Percentiles rank a stretch among this genome's conserved stretches.
These are phyloP conservation scores for carrot (Daucus carota) DNA, from an alignment of 129 eudicot genomes.

Conservation along the genomic window DNA sequence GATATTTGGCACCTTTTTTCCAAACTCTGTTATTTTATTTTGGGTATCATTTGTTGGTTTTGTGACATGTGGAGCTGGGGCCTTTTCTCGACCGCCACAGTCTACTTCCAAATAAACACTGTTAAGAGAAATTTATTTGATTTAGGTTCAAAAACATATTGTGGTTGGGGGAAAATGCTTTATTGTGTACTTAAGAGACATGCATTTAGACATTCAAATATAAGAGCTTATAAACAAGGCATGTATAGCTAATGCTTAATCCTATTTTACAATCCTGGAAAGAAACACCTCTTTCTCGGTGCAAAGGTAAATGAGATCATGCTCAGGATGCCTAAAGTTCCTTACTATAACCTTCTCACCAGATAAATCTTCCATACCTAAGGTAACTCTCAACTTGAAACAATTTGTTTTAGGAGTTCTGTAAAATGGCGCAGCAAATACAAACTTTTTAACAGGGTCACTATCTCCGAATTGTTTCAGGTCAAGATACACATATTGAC, in stretches of 20 bases:
- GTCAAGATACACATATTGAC: constrained; percentile 53
- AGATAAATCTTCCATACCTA: constrained; percentile 24
- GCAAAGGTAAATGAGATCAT: not conserved
- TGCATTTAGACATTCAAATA: not conserved
- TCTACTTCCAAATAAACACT: too few relatives aligned
- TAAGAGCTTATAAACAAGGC: not conserved
- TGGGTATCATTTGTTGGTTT: too few relatives aligned
- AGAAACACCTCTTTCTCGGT: not conserved
- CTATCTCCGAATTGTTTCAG: constrained; percentile 29
- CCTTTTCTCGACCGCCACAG: too few relatives aligned
- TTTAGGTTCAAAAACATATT: not conserved
- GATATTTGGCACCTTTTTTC: too few relatives aligned
- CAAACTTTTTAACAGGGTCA: constrained; percentile 35
- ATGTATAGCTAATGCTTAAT: not conserved
- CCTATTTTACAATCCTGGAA: not conserved
- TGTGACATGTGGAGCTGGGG: too few relatives aligned
- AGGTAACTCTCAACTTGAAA: constrained; percentile 36
- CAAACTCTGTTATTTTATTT: too few relatives aligned
- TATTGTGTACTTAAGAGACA: not conserved
- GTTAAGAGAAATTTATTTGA: too few relatives aligned
- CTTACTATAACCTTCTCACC: not conserved
- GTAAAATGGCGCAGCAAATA: constrained; percentile 49
- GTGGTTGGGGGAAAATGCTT: not conserved
- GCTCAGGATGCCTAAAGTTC: not conserved
- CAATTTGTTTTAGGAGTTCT: constrained; percentile 45